These are phyloP conservation scores for Gynochthodes officinalis DNA, from an alignment of 257 asterid species.

Conservation along the genomic window DNA sequence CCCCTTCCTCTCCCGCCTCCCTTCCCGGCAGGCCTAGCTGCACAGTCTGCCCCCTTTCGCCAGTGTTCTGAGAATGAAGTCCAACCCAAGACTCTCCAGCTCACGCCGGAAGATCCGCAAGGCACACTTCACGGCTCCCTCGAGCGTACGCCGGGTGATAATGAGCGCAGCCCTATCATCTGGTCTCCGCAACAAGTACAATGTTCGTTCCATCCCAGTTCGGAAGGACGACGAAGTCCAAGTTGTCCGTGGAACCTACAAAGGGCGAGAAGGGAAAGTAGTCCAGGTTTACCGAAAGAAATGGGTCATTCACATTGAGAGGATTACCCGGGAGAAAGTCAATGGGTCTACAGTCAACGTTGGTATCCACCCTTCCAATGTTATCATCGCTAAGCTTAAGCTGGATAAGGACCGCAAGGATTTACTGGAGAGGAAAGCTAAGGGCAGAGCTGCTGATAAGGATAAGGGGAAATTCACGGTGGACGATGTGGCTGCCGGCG, in stretches of 20 bases:
- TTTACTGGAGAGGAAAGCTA: slow-evolving; percentile 73
- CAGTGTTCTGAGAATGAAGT: slow-evolving; percentile 48
- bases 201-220: slow-evolving; percentile 72
- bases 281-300: slow-evolving; percentile 82
- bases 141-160: slow-evolving; percentile 74
- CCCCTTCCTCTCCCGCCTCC: not conserved
- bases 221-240: slow-evolving; percentile 86
- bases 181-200: slow-evolving; percentile 67
- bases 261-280: slow-evolving; percentile 82
- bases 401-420: slow-evolving; percentile 87
- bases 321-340: slow-evolving; percentile 80
- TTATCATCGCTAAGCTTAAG: slow-evolving; percentile 62
- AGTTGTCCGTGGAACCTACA: slow-evolving; percentile 82
- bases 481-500: slow-evolving; percentile 23
- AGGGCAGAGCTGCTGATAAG: slow-evolving; percentile 78
- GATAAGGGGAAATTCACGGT: slow-evolving; percentile 55
- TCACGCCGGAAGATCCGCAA: slow-evolving; percentile 79
- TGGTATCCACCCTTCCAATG: slow-evolving; percentile 73
- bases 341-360: slow-evolving; percentile 82
- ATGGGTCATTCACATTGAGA: slow-evolving; percentile 88
- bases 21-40: too few species aligned
- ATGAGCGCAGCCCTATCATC: slow-evolving; percentile 69
- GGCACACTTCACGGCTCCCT: slow-evolving; percentile 86
- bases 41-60: not conserved
- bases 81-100: slow-evolving; percentile 69